Evolutionary conservation across 2,329 filamentous ascomycete species (phyloP), one percentile per base, ranked within the genome.

Genomic region (Tolypocladium tropicale): DNA sequence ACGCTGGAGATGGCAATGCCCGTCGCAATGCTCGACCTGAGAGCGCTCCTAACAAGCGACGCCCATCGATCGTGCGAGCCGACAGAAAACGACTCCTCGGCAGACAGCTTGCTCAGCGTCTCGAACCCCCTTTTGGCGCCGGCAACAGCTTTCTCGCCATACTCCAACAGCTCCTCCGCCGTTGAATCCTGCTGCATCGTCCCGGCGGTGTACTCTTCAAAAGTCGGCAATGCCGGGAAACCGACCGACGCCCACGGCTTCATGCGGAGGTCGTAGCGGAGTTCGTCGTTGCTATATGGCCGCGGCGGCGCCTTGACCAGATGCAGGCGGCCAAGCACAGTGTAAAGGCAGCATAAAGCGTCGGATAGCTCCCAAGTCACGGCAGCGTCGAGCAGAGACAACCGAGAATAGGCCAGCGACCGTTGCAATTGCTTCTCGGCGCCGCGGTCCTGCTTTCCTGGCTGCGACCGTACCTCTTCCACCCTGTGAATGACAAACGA

Each of bases 261-360:
- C 89, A 95, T 94, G 57, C 92, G 87, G 11, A 95, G 74, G 61
- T 94, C 88, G 68, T 94, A 92, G 14, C 90, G 84, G 5, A 91
- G 74, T 34, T 77, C 71, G 56, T 88, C 81, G 18, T 80, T 81
- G 56, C 84, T 82, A 67, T 91, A 95, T 0, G 86, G 84, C 1
- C 82, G 74, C 0, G 70, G 69, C 6, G 77, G 80, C 0, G 72
- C 56, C 53, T 75, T 71, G 62, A 90, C 61, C 58, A 84, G 66
- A 30, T 69, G 63, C 7, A 88, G 75, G 10, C 88, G 84, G 32
- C 76, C 68, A 1, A 94, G 75, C 1, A 84, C 75, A 0, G 81
- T 80, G 70, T 91, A 93, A 23, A 95, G 74, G 51, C 81, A 76
- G 51, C 74, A 75, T 5, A 84, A 70, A 2, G 78, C 77, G 58